Base-by-base conservation (phyloP, 129 eudicot genomes). In the Kitagawia praeruptora region DNA sequence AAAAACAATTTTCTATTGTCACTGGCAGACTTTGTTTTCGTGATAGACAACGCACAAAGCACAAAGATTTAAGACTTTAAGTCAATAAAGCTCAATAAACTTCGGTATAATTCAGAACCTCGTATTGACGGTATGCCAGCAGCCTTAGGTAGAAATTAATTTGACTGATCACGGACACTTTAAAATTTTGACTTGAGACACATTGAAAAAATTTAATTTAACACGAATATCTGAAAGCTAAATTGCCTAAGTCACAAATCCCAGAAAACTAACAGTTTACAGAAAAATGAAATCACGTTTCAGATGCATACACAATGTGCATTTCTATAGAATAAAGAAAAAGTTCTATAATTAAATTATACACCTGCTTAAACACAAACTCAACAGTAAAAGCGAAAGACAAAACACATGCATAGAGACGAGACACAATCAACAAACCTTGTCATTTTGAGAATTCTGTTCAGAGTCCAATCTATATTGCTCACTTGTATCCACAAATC, bases 401-500 rank as follows among this genome's bases (percentile, higher is more conserved):
- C 28, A 12, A 44, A 21, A 25, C 23, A 39, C 21, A 75, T 25
- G 63, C 46, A 49, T 63, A 34, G 13, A 63, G 46, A 28, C 25
- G 66, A 49, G 40, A 25, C 74, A 47, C 19, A 48, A 44, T 51
- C 2, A 25, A 51, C 23, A 77, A 74, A 95, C 99, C 99, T 89
- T 95, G 70, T 82, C 90, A 75, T 80, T 86, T 34, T 84, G 91
- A 80, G 89, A 82, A 70, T 49, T 27, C 40, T 89, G 90, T 77
- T 87, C 88, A 9, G 96, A 74, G 61, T 85, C 89, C 76, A 86
- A 42, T 74, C 77, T 86, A 75, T 28, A 69, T 66, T 87, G 93
- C 85, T 82, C 93, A 84, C 83, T 88, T 75, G 91, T 81, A 83
- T 88, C 96, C 77, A 84, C 51, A 81, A 90, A 90, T 84, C 97